phyloP scores from a whole-genome alignment of 345 rosid genomes.

The Aurinia saxatilis region DNA sequence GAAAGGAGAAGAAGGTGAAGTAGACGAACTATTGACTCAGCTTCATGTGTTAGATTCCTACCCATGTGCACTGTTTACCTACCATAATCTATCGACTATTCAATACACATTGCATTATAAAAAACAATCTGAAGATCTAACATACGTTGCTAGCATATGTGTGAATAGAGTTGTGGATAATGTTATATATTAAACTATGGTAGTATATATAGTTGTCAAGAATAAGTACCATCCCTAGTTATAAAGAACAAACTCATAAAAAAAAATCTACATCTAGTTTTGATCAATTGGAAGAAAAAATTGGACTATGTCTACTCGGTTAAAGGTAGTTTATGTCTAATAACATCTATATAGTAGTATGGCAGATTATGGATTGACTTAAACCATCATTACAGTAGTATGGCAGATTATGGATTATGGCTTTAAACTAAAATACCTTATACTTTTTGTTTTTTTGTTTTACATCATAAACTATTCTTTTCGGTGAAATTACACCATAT shows the following conservation, averaged over 20 bases:
- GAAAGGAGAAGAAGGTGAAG: background rate
- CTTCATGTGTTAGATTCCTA: constrained; percentile 30
- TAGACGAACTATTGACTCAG: constrained; percentile 25
- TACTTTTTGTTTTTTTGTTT: too few relatives aligned
- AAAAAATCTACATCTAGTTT: too few relatives aligned
- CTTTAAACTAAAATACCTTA: too few relatives aligned
- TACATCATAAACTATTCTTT: too few relatives aligned
- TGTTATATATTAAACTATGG: background rate
- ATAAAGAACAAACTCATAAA: too few relatives aligned
- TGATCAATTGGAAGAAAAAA: background rate
- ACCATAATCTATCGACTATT: background rate
- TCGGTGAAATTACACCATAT: too few relatives aligned
- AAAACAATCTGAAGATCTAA: background rate
- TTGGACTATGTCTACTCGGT: background rate
- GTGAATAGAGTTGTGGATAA: background rate
- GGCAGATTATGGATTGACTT: too few relatives aligned
- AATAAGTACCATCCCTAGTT: too few relatives aligned
- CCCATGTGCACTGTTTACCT: constrained; percentile 24
- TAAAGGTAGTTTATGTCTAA: too few relatives aligned
- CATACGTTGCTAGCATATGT: background rate
- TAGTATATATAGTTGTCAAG: background rate
- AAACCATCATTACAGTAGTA: too few relatives aligned
- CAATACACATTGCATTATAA: background rate
- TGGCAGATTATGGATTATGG: too few relatives aligned
- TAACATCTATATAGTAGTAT: too few relatives aligned